phyloP scores from a whole-genome alignment of 805 yeast genomes.

The Monosporozyma yasuniensis region DNA sequence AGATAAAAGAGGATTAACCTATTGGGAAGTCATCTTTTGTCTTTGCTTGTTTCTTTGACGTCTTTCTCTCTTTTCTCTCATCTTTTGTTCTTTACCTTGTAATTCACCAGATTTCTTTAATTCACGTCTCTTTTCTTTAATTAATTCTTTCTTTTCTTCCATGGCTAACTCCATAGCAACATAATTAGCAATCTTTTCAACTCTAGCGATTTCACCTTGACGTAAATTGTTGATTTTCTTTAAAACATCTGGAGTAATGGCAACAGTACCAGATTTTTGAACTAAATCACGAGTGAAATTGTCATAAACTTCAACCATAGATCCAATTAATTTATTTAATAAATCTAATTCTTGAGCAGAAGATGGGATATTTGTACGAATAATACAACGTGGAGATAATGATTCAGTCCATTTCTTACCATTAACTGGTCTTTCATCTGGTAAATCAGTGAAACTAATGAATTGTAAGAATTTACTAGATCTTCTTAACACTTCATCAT shows the following conservation, averaged over 20 bases:
- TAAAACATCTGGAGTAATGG: conserved; percentile 64
- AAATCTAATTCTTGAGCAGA: conserved; percentile 42
- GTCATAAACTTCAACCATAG: conserved; percentile 54
- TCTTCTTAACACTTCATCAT: conserved; percentile 34
- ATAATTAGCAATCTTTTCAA: conserved; percentile 60
- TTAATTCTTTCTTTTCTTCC: conserved; percentile 61
- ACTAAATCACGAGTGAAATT: conserved; percentile 35
- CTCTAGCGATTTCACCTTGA: conserved; percentile 59
- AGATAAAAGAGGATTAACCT: neutral
- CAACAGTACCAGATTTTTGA: conserved; percentile 35
- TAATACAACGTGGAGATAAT: conserved; percentile 41
- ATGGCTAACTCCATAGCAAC: conserved; percentile 58
- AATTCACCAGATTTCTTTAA: conserved; percentile 61
- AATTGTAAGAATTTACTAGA: conserved; percentile 46
- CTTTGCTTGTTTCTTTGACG: conserved; percentile 59
- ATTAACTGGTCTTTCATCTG: conserved; percentile 57
- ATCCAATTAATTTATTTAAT: conserved; percentile 41
- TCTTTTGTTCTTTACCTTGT: conserved; percentile 68
- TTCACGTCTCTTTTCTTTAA: conserved; percentile 53
- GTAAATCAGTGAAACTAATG: conserved; percentile 79
- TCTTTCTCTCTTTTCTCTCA: conserved; percentile 72
- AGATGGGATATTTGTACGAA: conserved; percentile 47
- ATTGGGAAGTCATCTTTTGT: conserved; percentile 24
- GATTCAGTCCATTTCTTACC: conserved; percentile 46
- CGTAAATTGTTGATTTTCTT: conserved; percentile 74